These are phyloP conservation scores for Penicillium crustosum DNA, from an alignment of 2,329 filamentous ascomycete species.

Conservation along the genomic window DNA sequence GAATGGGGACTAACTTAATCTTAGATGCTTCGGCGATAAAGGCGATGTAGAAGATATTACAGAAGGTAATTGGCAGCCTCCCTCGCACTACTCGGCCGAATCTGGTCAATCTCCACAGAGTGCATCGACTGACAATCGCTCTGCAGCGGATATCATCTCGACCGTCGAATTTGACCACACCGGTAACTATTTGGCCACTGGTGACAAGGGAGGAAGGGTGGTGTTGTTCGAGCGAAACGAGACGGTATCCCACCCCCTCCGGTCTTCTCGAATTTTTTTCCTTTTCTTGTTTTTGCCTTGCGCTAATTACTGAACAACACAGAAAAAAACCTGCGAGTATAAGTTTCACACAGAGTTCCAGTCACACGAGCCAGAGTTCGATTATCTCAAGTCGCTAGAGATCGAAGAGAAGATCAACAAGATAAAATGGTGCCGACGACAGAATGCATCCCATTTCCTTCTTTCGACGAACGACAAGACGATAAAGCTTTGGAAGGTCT, in stretches of 20 bases:
- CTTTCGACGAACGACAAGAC: slow-evolving; percentile 99
- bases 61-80: slow-evolving; percentile 64
- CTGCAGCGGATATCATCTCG: slow-evolving; percentile 52
- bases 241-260: slow-evolving; percentile 60
- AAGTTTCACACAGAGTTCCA: slow-evolving; percentile 99
- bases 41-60: slow-evolving; percentile 99
- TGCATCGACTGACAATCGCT: slow-evolving; percentile 14
- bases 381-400: slow-evolving; percentile 97
- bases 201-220: slow-evolving; percentile 53
- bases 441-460: slow-evolving; percentile 97
- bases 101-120: slow-evolving; percentile 3
- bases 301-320: slow-evolving; percentile 33
- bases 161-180: slow-evolving; percentile 56
- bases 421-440: slow-evolving; percentile 98
- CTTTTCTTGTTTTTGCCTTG: background rate
- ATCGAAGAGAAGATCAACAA: slow-evolving; percentile 99
- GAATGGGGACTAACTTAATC: slow-evolving; percentile 12
- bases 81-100: slow-evolving; percentile 4
- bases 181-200: slow-evolving; percentile 54
- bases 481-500: slow-evolving; percentile 99
- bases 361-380: slow-evolving; percentile 98
- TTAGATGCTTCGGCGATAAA: slow-evolving; percentile 98
- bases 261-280: slow-evolving; percentile 3
- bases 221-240: slow-evolving; percentile 73
- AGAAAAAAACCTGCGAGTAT: slow-evolving; percentile 99